A percentile compares a stretch with the other conserved stretches of the same genome.
Evolutionary conservation across 2,329 filamentous ascomycete genomes (phyloP).

Genomic region (Hortaea sp.): DNA sequence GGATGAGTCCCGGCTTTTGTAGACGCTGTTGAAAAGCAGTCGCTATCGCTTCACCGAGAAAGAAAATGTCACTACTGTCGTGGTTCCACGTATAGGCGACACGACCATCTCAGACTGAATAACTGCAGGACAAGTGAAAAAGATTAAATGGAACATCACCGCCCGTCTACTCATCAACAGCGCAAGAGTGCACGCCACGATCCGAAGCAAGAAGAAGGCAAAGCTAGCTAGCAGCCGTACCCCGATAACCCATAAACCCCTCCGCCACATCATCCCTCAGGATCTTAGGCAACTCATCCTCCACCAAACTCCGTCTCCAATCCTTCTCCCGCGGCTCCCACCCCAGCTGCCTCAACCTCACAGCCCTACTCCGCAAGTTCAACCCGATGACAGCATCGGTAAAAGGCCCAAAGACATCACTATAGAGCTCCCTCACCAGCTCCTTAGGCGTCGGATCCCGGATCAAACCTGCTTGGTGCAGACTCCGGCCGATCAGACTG

Average conservation of each 20-base stretch:
- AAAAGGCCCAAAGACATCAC: slow-evolving; percentile 31
- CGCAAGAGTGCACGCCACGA: too few relatives aligned
- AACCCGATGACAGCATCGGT: slow-evolving; percentile 30
- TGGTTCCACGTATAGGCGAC: too few relatives aligned
- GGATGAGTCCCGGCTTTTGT: too few relatives aligned
- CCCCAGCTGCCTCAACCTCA: slow-evolving; percentile 35
- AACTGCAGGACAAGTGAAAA: too few relatives aligned
- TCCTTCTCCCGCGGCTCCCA: slow-evolving; percentile 38
- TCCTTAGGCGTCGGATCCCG: slow-evolving; percentile 26
- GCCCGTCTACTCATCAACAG: too few relatives aligned
- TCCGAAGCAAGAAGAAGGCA: too few relatives aligned
- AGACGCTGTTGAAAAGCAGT: too few relatives aligned
- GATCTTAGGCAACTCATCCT: slow-evolving; percentile 35
- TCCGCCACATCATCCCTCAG: slow-evolving; percentile 15
- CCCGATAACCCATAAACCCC: slow-evolving; percentile 4
- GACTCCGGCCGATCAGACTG: slow-evolving; percentile 26
- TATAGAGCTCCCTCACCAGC: slow-evolving; percentile 29
- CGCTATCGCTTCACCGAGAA: too few relatives aligned
- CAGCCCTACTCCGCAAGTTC: slow-evolving; percentile 35
- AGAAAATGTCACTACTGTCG: too few relatives aligned
- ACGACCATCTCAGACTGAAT: too few relatives aligned
- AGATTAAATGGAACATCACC: too few relatives aligned
- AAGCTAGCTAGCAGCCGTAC: background rate
- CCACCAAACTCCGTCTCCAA: slow-evolving; percentile 27
- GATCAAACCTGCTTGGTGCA: slow-evolving; percentile 31